Percentiles rank a stretch among this genome's conserved stretches.
These are phyloP conservation scores for Biancaea sappan DNA, from an alignment of 306 rosid genomes.

Conservation along the genomic window DNA sequence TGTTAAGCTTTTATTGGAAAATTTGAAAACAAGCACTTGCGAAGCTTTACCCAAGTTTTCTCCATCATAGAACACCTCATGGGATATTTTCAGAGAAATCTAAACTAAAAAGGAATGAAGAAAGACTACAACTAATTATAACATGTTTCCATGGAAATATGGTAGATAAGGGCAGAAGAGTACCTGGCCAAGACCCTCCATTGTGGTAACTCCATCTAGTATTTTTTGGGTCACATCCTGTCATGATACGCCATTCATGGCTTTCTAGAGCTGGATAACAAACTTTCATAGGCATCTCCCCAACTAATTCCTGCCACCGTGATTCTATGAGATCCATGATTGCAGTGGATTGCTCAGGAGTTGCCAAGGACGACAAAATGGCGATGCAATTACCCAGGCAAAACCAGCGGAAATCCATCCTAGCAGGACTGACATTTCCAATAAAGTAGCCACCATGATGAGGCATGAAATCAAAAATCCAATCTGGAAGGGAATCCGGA, in stretches of 20 bases:
- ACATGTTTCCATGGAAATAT: slow-evolving; percentile 17
- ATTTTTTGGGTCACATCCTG: slow-evolving; percentile 87
- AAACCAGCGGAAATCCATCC: slow-evolving; percentile 97
- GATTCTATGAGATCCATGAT: slow-evolving; percentile 94
- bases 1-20: background rate
- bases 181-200: slow-evolving; percentile 97
- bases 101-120: background rate
- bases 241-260: slow-evolving; percentile 73
- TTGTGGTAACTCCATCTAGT: slow-evolving; percentile 95
- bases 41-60: too few species aligned
- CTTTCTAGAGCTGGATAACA: slow-evolving; percentile 87
- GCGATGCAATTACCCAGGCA: slow-evolving; percentile 86
- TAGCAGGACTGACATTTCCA: slow-evolving; percentile 89
- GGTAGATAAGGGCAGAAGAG: background rate
- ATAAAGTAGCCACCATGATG: slow-evolving; percentile 80
- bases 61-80: background rate
- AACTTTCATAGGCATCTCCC: slow-evolving; percentile 87
- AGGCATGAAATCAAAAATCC: slow-evolving; percentile 91
- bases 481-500: slow-evolving; percentile 91
- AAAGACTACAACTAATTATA: slow-evolving; percentile 5
- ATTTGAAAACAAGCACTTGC: too few species aligned
- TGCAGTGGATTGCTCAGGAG: slow-evolving; percentile 80
- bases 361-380: slow-evolving; percentile 84
- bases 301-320: slow-evolving; percentile 80
- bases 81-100: background rate